phyloP scores from a whole-genome alignment of 2,329 filamentous ascomycete species.

The Ambrosiella beaveri region DNA sequence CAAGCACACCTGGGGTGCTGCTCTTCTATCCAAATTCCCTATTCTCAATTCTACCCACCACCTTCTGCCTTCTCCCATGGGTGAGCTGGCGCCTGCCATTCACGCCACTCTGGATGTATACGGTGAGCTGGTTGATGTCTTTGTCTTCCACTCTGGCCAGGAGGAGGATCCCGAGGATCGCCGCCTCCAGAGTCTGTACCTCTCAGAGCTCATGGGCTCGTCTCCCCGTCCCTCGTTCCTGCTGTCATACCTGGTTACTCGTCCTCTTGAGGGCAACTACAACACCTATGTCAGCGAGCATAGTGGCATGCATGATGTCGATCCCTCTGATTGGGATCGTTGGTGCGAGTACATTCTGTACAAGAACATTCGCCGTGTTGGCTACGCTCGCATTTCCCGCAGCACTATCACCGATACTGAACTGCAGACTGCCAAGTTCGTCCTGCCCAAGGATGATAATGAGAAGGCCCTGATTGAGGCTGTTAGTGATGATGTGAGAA shows the following conservation, averaged over 20 bases:
- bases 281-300: slow-evolving; percentile 78
- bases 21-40: slow-evolving; percentile 88
- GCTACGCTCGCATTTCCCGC: slow-evolving; percentile 77
- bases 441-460: slow-evolving; percentile 50
- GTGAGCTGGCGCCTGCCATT: slow-evolving; percentile 88
- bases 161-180: slow-evolving; percentile 92
- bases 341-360: slow-evolving; percentile 99
- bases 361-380: slow-evolving; percentile 69
- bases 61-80: slow-evolving; percentile 78
- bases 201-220: slow-evolving; percentile 73
- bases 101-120: slow-evolving; percentile 93
- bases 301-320: slow-evolving; percentile 91
- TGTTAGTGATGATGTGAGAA: slow-evolving; percentile 35
- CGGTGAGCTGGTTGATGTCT: slow-evolving; percentile 75
- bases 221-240: slow-evolving; percentile 66
- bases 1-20: slow-evolving; percentile 96
- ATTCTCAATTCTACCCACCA: slow-evolving; percentile 96
- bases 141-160: slow-evolving; percentile 97
- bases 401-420: slow-evolving; percentile 94
- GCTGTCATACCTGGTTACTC: slow-evolving; percentile 82
- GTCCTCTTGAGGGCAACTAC: slow-evolving; percentile 84
- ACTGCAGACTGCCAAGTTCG: slow-evolving; percentile 89
- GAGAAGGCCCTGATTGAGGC: slow-evolving; percentile 30
- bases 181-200: slow-evolving; percentile 68
- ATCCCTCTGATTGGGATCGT: slow-evolving; percentile 80